Base-by-base conservation (phyloP, 2,329 filamentous ascomycete species). In the Talaromyces sp. region DNA sequence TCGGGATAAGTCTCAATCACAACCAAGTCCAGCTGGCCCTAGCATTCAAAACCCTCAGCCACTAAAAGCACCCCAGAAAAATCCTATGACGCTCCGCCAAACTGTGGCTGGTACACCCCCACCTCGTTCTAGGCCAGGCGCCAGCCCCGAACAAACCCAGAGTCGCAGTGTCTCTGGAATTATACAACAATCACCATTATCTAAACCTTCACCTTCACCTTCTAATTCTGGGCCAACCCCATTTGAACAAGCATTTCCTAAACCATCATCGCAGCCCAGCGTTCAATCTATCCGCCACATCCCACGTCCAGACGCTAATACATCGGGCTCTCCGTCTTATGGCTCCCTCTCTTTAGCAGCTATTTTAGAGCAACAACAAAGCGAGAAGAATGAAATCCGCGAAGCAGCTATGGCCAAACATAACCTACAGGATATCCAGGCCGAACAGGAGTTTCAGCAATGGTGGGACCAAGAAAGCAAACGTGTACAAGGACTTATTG, bases 401-500 rank as follows among this genome's bases (percentile, higher is more conserved):
- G 92, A 96, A 68, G 90, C 91, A 1, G 86, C 86, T 10, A 75
- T 71, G 13, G 90, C 91, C 2, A 97, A 96, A 74, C 84, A 93
- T 51, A 94, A 90, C 58, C 76, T 99, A 27, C 87, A 95, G 66
- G 94, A 97, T 58, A 99, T 99, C 54, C 94, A 99, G 70, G 86
- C 94, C 60, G 94, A 99, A 73, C 94, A 99, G 68, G 91, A 91
- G 47, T 99, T 99, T 69, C 90, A 97, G 69, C 87, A 95, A 69
- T 74, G 72, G 72, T 73, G 70, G 70, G 70, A 74, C 20, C 66
- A 73, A 51, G 70, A 72, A 47, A 72, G 71, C 48, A 70, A 68
- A 52, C 66, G 72, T 27, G 61, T 73, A 7, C 71, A 72, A 56
- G 66, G 68, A 2, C 54, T 72, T 16, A 51, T 66, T 5, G 67